Evolutionary conservation across 768 basidiomycete species (phyloP), one percentile per base, ranked within the genome.

Genomic region (Tephrocybe rancida): DNA sequence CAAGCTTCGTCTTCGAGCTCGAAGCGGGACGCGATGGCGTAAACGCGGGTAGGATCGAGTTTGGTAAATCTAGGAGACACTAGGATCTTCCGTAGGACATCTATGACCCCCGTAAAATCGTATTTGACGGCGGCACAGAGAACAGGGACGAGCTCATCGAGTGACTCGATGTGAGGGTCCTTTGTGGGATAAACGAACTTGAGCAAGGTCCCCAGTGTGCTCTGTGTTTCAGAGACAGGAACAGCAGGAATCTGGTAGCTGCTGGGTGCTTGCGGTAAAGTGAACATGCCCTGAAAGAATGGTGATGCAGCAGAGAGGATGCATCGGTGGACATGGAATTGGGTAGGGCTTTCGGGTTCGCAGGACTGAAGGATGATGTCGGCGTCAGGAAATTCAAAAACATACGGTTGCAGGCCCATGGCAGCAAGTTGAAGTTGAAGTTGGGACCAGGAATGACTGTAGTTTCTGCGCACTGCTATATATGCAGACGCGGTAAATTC

Each of bases 261-360:
- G 44, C 21, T 53, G 30, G 52, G 67, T 41, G 37, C 59, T 57
- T 88, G 86, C 4, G 88, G 86, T 16, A 89, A 70, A 19, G 80
- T 66, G 62, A 90, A 85, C 84, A 89, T 83, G 50, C 85, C 80
- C 45, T 68, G 64, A 67, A 90, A 91, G 69, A 90, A 86, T 2
- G 83, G 76, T 5, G 88, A 90, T 1, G 85, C 84, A 4, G 75
- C 72, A 10, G 80, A 70, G 44, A 91, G 79, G 55, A 90, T 78
- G 65, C 77, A 80, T 55, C 76, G 75, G 67, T 88, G 88, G 27
- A 84, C 80, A 38, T 72, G 77, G 62, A 89, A 88, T 59, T 82
- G 76, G 46, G 76, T 70, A 14, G 68, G 59, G 21, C 67, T 56
- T 44, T 71, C 56, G 34, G 60, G 55, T 50, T 73, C 70, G 4